Evolutionary conservation across 805 yeast species (phyloP), one percentile per base, ranked within the genome.

Genomic region (Starmerella etchellsii): DNA sequence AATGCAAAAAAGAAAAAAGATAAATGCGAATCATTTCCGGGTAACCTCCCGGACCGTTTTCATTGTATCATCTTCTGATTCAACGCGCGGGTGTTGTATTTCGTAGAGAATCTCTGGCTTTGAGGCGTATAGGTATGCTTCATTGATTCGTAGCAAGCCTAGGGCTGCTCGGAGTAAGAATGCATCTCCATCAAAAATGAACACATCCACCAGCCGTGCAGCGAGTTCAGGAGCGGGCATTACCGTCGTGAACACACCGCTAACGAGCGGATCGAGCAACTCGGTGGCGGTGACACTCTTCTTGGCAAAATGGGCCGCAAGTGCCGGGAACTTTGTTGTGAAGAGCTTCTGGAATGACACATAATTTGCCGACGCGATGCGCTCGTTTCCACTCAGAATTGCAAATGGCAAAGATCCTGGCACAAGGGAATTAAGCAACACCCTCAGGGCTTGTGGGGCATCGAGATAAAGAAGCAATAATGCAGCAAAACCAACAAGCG

Each of bases 121-220:
- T 30, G 64, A 49, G 2, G 76, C 81, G 53, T 66, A 74, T 25
- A 78, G 61, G 49, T 69, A 70, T 42, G 66, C 70, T 34, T 69
- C 70, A 16, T 72, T 58, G 31, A 63, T 61, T 20, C 64, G 63
- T 32, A 79, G 53, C 13, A 76, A 54, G 0, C 74, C 80, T n/a
- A 78, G 55, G 2, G 70, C 61, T 10, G 69, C 65, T 18, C 78
- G 65, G 32, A 74, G 57, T 36, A 78, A 53, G 47, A 76, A 65
- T 1, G 68, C 58, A 48, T 73, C 81, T 7, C 78, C 76, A 53
- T 77, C 83, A 54, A 76, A 76, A 10, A 76, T 54, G 54, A 67
- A 67, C 4, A 78, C 62, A 54, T 79, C 87, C 45, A 79, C 51
- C 6, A 78, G 48, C 14, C 74, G 66, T 21, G 67, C 60, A 7